A percentile compares a stretch with the other conserved stretches of the same genome.
phyloP scores from a whole-genome alignment of 2,329 filamentous ascomycete species.

The Stagonosporopsis chrysanthemi region DNA sequence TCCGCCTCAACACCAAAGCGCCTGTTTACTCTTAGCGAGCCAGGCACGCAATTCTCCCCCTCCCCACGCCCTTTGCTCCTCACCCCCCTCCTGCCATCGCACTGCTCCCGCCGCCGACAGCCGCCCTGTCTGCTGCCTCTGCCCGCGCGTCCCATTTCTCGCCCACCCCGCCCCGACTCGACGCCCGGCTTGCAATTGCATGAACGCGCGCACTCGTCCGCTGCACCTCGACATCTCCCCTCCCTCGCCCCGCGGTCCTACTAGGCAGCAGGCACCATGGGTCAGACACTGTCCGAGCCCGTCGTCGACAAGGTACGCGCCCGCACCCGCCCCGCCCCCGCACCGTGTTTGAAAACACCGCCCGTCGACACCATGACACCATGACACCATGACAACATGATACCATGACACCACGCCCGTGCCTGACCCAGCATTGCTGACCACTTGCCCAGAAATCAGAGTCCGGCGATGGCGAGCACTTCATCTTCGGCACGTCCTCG shows the following conservation, averaged over 20 bases:
- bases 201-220: conserved; percentile 35
- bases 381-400: too few relatives aligned
- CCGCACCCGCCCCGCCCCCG: conserved; percentile 41
- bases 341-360: conserved; percentile 23
- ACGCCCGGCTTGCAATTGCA: conserved; percentile 43
- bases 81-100: conserved; percentile 5
- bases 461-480: conserved; percentile 88
- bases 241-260: conserved; percentile 34
- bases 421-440: background rate
- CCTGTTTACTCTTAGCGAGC: conserved; percentile 30
- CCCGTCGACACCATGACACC: too few relatives aligned
- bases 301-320: conserved; percentile 94
- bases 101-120: conserved; percentile 7
- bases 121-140: conserved; percentile 7
- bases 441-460: conserved; percentile 72
- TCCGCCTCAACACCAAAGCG: conserved; percentile 29
- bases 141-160: conserved; percentile 21
- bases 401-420: conserved; percentile 2
- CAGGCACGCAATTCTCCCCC: conserved; percentile 28
- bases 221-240: conserved; percentile 32
- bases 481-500: conserved; percentile 92
- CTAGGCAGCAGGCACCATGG: conserved; percentile 67
- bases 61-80: conserved; percentile 1
- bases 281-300: conserved; percentile 98
- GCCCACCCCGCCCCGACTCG: conserved; percentile 38